A percentile compares a stretch with the other conserved stretches of the same genome.
phyloP scores from a whole-genome alignment of 352 stramenopile genomes.

The Lagenidium sp. region DNA sequence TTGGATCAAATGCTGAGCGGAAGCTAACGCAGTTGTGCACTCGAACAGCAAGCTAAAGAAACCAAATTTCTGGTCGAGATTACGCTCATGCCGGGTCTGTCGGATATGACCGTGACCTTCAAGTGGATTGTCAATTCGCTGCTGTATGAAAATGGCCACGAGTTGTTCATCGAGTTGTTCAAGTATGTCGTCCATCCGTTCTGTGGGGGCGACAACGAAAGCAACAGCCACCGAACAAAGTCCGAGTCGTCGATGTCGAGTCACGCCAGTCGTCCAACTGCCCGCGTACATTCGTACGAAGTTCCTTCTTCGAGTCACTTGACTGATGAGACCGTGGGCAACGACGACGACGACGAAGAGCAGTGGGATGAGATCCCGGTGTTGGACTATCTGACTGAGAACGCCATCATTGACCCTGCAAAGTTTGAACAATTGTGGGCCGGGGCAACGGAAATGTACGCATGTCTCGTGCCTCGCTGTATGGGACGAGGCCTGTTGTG shows the following conservation, averaged over 20 bases:
- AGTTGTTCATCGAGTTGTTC: slow-evolving; percentile 76
- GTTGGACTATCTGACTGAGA: slow-evolving; percentile 54
- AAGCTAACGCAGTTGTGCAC: too few species aligned
- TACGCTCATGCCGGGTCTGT: slow-evolving; percentile 61
- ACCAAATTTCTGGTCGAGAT: slow-evolving; percentile 81
- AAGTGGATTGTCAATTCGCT: slow-evolving; percentile 87
- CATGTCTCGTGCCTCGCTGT: too few species aligned
- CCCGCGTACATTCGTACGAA: too few species aligned
- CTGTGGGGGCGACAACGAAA: slow-evolving; percentile 10
- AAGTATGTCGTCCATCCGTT: slow-evolving; percentile 65
- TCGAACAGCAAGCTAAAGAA: slow-evolving; percentile 48
- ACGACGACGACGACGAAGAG: slow-evolving; percentile 21
- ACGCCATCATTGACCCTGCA: slow-evolving; percentile 48
- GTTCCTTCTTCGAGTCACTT: slow-evolving; percentile 3
- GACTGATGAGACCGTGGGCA: slow-evolving; percentile 9
- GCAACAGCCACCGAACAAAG: slow-evolving; percentile 1
- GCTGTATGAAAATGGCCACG: slow-evolving; percentile 77
- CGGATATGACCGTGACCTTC: slow-evolving; percentile 74
- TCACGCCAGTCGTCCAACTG: slow-evolving; percentile 6
- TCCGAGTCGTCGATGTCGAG: slow-evolving; percentile 4
- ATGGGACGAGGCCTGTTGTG: too few species aligned
- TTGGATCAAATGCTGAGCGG: slow-evolving; percentile 5
- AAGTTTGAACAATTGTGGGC: slow-evolving; percentile 81
- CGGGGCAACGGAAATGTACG: slow-evolving; percentile 64
- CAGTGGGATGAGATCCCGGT: slow-evolving; percentile 51